Percentiles rank a stretch among this genome's conserved stretches.
These are phyloP conservation scores for Tuber magnatum DNA, from an alignment of 495 filamentous ascomycete genomes.

Conservation along the genomic window DNA sequence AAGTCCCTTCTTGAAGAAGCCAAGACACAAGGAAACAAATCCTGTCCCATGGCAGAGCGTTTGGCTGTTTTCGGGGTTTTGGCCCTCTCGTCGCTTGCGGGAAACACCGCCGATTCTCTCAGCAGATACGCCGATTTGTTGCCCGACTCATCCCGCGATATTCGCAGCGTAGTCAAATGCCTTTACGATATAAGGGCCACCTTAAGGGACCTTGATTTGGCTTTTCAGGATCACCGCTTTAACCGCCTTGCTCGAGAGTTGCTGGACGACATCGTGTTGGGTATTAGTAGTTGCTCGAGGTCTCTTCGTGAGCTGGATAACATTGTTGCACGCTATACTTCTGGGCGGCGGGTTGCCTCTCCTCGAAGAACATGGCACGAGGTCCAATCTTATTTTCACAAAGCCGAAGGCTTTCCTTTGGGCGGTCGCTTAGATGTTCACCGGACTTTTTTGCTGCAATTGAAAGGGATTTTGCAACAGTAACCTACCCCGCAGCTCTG, in stretches of 20 bases:
- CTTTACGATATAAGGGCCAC: conserved; percentile 36
- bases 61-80: conserved; percentile 29
- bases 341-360: conserved; percentile 41
- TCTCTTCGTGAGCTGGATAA: conserved; percentile 46
- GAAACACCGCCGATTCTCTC: conserved; percentile 32
- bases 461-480: conserved; percentile 48
- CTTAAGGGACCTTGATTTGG: conserved; percentile 29
- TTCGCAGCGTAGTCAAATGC: conserved; percentile 26
- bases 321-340: conserved; percentile 43
- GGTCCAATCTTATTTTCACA: conserved; percentile 48
- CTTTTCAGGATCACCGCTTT: conserved; percentile 33
- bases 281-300: conserved; percentile 48
- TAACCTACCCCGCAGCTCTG: conserved; percentile 37
- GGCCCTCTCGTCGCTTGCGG: conserved; percentile 27
- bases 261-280: conserved; percentile 42
- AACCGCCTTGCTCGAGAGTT: conserved; percentile 38
- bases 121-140: conserved; percentile 32
- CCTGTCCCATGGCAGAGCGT: conserved; percentile 36
- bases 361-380: conserved; percentile 52
- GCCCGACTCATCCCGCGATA: conserved; percentile 37
- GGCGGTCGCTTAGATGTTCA: conserved; percentile 51
- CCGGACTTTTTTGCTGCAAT: conserved; percentile 48
- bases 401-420: conserved; percentile 49
- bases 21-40: conserved; percentile 30
- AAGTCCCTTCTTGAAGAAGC: conserved; percentile 3